Evolutionary conservation across 352 stramenopile genomes (phyloP), one percentile per base, ranked within the genome.

Genomic region (Thraustochytrium striatum): DNA sequence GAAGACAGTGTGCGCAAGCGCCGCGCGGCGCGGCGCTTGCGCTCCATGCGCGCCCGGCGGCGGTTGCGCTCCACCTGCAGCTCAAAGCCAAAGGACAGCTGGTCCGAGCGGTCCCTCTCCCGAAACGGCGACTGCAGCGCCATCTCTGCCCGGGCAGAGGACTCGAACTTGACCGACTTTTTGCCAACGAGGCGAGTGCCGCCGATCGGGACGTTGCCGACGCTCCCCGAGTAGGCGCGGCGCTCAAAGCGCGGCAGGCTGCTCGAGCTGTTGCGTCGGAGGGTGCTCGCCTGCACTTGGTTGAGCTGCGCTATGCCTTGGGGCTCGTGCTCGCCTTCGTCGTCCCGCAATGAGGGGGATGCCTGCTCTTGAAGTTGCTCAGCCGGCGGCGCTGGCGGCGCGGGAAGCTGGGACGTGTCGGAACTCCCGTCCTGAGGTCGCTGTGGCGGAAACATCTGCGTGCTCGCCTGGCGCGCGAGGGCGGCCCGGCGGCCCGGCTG

Each of bases 101-200:
- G 65, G 5, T 75, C 65, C 32, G 41, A 30, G 3, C 65, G 65
- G 36, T 75, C 39, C 32, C 41, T 75, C 65, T 75, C 65, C 41
- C 65, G 65, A 43, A 75, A 75, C 13, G 65, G 65, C 35, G 65
- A 61, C 21, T 58, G 52, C 11, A 75, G 35, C 7, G 44, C 65
- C 8, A 55, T 21, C 25, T 55, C 47, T 16, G 47, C 25, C 32
- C 30, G 8, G 44, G 19, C 32, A 32, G 30, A 3, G 44, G 50
- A 44, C 65, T 75, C 65, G 52, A 75, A 75, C 47, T 75, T 75
- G 35, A 75, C 65, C 2, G 59, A 44, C 41, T 70, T 70, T 33
- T 55, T 70, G 9, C n/a, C 59, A 3, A 52, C 35, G 25, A 33
- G 9, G 13, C 35, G 13, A 2, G 35, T 70, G 33, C 58, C 11